phyloP scores from a whole-genome alignment of 1,284 basidiomycete species.

The Xerocomus nothofagi region DNA sequence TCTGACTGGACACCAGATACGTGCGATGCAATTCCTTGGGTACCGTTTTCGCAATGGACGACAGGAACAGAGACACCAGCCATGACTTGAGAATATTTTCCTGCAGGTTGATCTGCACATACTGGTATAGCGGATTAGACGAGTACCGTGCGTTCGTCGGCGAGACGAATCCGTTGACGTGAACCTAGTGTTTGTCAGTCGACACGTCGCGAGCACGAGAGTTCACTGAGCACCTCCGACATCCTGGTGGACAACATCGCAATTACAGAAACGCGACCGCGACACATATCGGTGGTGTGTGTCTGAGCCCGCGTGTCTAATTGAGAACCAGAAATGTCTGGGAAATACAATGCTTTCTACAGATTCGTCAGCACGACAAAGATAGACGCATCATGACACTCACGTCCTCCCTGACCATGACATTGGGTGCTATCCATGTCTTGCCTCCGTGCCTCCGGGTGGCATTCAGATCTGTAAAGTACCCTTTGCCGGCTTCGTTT shows the following conservation, averaged over 20 bases:
- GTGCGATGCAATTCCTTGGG: slow-evolving; percentile 67
- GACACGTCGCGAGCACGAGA: not conserved
- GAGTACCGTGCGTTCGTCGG: slow-evolving; percentile 63
- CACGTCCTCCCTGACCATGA: slow-evolving; percentile 88
- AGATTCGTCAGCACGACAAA: slow-evolving; percentile 9
- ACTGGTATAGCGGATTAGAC: slow-evolving; percentile 71
- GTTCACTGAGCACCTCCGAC: slow-evolving; percentile 66
- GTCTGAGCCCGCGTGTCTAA: slow-evolving; percentile 54
- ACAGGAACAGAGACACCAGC: slow-evolving; percentile 82
- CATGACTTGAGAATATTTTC: slow-evolving; percentile 89
- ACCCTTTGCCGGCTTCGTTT: slow-evolving; percentile 84
- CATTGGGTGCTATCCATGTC: slow-evolving; percentile 90
- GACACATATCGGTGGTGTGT: slow-evolving; percentile 79
- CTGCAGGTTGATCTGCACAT: slow-evolving; percentile 88
- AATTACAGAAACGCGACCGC: slow-evolving; percentile 77
- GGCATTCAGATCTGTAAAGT: slow-evolving; percentile 88
- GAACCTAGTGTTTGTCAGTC: slow-evolving; percentile 55
- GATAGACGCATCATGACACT: slow-evolving; percentile 33
- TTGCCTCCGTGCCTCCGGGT: slow-evolving; percentile 88
- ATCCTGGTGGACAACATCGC: slow-evolving; percentile 81
- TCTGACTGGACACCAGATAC: slow-evolving; percentile 82
- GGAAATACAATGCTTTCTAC: slow-evolving; percentile 89
- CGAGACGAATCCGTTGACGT: slow-evolving; percentile 73
- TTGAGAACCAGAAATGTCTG: slow-evolving; percentile 80
- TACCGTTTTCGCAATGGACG: slow-evolving; percentile 66